A percentile compares a stretch with the other conserved stretches of the same genome.
Evolutionary conservation across 805 yeast genomes (phyloP).

Genomic region (Metschnikowia continentalis): DNA sequence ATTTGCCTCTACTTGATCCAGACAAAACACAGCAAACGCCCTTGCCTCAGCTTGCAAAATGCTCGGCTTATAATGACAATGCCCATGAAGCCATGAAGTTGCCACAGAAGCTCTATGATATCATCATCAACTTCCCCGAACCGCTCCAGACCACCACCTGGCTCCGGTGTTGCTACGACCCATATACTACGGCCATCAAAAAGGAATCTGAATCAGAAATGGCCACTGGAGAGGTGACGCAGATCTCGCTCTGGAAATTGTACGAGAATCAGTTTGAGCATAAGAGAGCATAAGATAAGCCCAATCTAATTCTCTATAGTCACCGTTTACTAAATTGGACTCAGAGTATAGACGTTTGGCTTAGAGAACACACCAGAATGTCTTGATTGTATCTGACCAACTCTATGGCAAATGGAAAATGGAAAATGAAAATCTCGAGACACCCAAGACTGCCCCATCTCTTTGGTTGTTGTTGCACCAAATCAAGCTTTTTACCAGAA

Average conservation of each 20-base stretch:
- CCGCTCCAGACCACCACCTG: slow-evolving; percentile 91
- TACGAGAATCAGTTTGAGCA: slow-evolving; percentile 80
- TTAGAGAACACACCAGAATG: too few species aligned
- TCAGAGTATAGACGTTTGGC: too few species aligned
- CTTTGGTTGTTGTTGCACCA: too few species aligned
- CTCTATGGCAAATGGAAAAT: too few species aligned
- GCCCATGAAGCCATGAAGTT: slow-evolving; percentile 66
- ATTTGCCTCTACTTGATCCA: slow-evolving; percentile 35
- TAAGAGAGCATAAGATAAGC: slow-evolving; percentile 23
- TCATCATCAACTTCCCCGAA: slow-evolving; percentile 65
- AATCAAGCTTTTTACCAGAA: too few species aligned
- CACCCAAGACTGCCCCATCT: too few species aligned
- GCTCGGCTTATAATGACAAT: slow-evolving; percentile 44
- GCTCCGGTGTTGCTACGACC: slow-evolving; percentile 89
- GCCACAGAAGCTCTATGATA: slow-evolving; percentile 50
- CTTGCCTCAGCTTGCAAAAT: slow-evolving; percentile 40
- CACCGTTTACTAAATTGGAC: too few species aligned
- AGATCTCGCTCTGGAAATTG: slow-evolving; percentile 91
- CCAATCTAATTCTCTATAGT: too few species aligned
- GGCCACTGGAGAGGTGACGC: slow-evolving; percentile 76
- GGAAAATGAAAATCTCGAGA: too few species aligned
- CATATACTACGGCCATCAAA: slow-evolving; percentile 38
- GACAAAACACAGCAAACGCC: slow-evolving; percentile 19
- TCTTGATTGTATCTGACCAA: too few species aligned
- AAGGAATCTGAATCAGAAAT: slow-evolving; percentile 17